Base-by-base conservation (phyloP, 257 asterid species). In the Rubia yunnanensis region DNA sequence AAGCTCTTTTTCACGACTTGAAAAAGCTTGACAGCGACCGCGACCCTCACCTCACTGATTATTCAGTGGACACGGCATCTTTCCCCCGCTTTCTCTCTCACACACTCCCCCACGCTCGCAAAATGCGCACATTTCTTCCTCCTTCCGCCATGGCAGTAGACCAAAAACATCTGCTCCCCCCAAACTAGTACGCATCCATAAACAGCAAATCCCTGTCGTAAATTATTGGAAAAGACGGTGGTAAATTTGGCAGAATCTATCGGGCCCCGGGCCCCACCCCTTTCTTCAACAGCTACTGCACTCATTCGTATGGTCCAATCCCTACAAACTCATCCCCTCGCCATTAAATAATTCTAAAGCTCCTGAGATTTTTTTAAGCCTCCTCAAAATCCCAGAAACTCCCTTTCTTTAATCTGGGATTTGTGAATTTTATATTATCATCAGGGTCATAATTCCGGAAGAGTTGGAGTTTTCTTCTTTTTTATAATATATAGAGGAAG, bases 271-370 rank as follows among this genome's bases (percentile, higher is more conserved):
- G 64, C 70, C 81, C 88, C 74, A 1, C 63, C 20, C 63, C 39
- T 13, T 31, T 36, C 22, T 30, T 7, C 32, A 31, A 27, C 50
- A 61, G 38, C 70, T 36, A 31, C 64, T 46, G n/a, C 48, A 46
- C 44, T 62, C 63, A 70, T 15, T 63, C 64, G 32, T 71, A 67
- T 48, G 72, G 70, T 60, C 61, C 68, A 62, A 61, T 39, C 34
- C n/a, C 64, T 39, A 68, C 75, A 52, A 36, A 34, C 31, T 53
- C 32, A 2, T 54, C 59, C 18, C n/a, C n/a, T n/a, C n/a, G n/a
- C 20, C 78, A 80, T 70, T 80, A 78, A 82, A 80, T 76, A 72
- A 80, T 74, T 71, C 63, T 26, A 73, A 77, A 67, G 70, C 77
- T 72, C 26, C 44, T 64, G 28, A 41, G 57, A 35, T 18, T 38